These are phyloP conservation scores for Plasmodium malariae DNA, from an alignment of 169 alveolate species.

Conservation along the genomic window DNA sequence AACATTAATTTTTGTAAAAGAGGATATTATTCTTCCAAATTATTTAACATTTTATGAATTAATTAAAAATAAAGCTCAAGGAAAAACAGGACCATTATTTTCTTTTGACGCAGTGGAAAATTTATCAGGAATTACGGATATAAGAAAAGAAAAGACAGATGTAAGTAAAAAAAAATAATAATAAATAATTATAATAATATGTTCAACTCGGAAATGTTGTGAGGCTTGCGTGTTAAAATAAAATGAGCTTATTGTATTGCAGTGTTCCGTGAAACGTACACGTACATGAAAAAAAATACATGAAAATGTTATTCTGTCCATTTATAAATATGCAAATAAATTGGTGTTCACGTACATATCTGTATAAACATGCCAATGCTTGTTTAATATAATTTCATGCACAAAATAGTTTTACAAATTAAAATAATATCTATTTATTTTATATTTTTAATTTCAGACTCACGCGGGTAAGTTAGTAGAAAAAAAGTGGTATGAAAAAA, in stretches of 20 bases:
- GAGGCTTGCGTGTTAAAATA: background rate
- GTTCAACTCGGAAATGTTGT: background rate
- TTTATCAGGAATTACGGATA: conserved; percentile 63
- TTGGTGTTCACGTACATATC: background rate
- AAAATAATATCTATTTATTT: no score
- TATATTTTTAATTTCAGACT: conserved; percentile 32
- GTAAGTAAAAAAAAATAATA: conserved; percentile 43
- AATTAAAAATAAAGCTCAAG: conserved; percentile 75
- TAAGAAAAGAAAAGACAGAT: conserved; percentile 66
- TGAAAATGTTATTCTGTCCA: background rate
- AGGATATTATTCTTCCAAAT: conserved; percentile 77
- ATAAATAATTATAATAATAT: background rate
- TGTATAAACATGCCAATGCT: background rate
- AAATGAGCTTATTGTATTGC: no score
- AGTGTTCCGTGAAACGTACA: no score
- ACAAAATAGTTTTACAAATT: no score
- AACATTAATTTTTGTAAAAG: conserved; percentile 74
- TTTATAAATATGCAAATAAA: background rate
- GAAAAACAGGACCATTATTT: conserved; percentile 76
- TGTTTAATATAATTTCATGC: no score
- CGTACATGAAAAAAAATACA: background rate
- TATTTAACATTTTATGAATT: conserved; percentile 77
- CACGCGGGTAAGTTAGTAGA: conserved; percentile 79
- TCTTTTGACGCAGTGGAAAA: conserved; percentile 69
- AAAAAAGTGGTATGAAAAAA: conserved; percentile 78